These are phyloP conservation scores for Saccharomyces eubayanus DNA, from an alignment of 805 yeast genomes.

Conservation along the genomic window DNA sequence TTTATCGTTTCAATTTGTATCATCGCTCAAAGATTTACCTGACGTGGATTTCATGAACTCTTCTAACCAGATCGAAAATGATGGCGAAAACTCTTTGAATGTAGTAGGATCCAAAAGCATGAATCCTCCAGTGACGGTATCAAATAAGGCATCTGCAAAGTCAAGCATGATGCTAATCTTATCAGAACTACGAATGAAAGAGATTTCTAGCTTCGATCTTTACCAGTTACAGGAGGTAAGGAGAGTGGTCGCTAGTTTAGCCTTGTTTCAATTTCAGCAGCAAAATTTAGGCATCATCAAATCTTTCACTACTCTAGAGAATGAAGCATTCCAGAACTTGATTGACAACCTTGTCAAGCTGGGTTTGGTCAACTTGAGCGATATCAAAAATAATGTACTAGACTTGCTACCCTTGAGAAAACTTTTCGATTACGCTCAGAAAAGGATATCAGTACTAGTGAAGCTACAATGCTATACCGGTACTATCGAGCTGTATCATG, in stretches of 20 bases:
- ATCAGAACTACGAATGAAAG: neutral
- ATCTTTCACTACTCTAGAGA: neutral
- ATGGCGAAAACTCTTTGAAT: neutral
- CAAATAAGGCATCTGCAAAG: neutral
- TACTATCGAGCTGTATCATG: conserved; percentile 5
- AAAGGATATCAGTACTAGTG: conserved; percentile 8
- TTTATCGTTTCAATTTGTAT: neutral
- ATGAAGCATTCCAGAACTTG: neutral
- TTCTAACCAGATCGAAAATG: neutral
- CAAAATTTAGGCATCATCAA: neutral
- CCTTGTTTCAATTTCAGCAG: neutral
- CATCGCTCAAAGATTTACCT: neutral
- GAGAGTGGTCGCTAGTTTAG: neutral
- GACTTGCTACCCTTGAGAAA: conserved; percentile 5
- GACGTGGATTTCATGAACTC: neutral
- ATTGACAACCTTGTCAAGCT: neutral
- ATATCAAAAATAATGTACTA: neutral
- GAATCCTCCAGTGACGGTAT: neutral
- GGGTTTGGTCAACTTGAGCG: neutral
- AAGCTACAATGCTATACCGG: conserved; percentile 12
- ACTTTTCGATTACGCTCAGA: conserved; percentile 7
- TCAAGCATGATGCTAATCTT: neutral
- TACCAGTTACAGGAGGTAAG: neutral
- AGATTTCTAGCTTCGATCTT: neutral
- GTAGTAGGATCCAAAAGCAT: neutral